Conservation (phyloP, 2,329 filamentous ascomycete genomes). For the Mariannaea sp. region DNA sequence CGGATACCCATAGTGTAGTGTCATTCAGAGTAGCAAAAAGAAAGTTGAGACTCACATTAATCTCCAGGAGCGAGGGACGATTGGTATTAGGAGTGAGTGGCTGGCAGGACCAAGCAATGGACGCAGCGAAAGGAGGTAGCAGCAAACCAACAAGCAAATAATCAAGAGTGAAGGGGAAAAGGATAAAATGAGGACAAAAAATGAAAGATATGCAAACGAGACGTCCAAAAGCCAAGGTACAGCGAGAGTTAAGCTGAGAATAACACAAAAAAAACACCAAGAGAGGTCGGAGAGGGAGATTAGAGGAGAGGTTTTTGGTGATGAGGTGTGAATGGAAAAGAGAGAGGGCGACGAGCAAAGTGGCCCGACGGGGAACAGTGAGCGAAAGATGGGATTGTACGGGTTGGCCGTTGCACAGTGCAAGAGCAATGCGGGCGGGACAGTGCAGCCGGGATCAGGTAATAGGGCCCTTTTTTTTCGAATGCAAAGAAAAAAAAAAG, state of each 20-base stretch:
- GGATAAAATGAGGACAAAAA: slow-evolving; percentile 9
- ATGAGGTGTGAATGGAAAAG: slow-evolving; percentile 35
- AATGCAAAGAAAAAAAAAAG: slow-evolving; percentile 12
- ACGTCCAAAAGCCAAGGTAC: slow-evolving; percentile 22
- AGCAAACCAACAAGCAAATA: slow-evolving; percentile 27
- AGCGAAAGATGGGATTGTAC: slow-evolving; percentile 4
- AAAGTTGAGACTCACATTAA: slow-evolving; percentile 46
- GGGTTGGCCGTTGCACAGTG: slow-evolving; percentile 32
- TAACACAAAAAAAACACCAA: slow-evolving; percentile 24
- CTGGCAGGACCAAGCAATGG: slow-evolving; percentile 32
- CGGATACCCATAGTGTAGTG: slow-evolving; percentile 37
- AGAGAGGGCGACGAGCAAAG: slow-evolving; percentile 20
- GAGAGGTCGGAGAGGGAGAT: slow-evolving; percentile 23
- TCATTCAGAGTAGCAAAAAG: slow-evolving; percentile 35
- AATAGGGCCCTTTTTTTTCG: slow-evolving; percentile 14
- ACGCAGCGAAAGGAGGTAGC: slow-evolving; percentile 28
- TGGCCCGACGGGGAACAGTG: slow-evolving; percentile 26
- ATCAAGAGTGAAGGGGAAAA: too few species aligned
- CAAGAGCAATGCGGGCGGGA: slow-evolving; percentile 22
- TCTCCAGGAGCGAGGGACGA: slow-evolving; percentile 35
- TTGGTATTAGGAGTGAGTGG: slow-evolving; percentile 37
- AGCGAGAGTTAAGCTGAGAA: slow-evolving; percentile 25
- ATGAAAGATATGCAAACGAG: slow-evolving; percentile 12
- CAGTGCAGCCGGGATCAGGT: slow-evolving; percentile 12
- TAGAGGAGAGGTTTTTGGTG: slow-evolving; percentile 30